Percentiles rank a stretch among this genome's conserved stretches.
Conservation (phyloP, 2,329 filamentous ascomycete genomes). For the Lithohypha guttulata region DNA sequence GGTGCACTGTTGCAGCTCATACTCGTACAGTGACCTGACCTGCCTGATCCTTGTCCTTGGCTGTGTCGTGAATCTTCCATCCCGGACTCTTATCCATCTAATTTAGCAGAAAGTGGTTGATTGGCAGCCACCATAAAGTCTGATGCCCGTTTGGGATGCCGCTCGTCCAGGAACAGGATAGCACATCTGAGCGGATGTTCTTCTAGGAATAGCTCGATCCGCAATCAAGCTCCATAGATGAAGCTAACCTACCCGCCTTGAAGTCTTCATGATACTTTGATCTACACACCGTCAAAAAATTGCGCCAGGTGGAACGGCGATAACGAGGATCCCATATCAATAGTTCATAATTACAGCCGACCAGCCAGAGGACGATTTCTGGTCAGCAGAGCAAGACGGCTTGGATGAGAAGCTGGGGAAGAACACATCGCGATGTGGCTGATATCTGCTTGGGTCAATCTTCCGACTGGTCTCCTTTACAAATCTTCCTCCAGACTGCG, state of each 20-base stretch:
- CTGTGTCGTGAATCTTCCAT: too few relatives aligned
- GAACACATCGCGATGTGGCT: slow-evolving; percentile 2
- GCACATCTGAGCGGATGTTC: background rate
- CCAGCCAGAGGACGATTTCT: slow-evolving; percentile 4
- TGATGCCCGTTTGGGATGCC: slow-evolving; percentile 4
- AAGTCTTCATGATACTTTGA: slow-evolving; percentile 1
- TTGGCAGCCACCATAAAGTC: background rate
- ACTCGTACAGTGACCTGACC: too few relatives aligned
- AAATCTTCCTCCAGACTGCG: slow-evolving; percentile 1
- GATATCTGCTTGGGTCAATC: background rate
- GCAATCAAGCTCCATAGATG: background rate
- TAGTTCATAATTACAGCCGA: too few relatives aligned
- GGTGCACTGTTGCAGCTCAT: too few relatives aligned
- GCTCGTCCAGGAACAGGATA: background rate
- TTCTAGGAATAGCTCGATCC: slow-evolving; percentile 6
- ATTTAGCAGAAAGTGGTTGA: background rate
- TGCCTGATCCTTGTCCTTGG: too few relatives aligned
- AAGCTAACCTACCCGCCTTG: slow-evolving; percentile 7
- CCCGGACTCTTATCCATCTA: background rate
- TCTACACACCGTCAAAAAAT: slow-evolving; percentile 3
- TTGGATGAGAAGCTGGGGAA: slow-evolving; percentile 1
- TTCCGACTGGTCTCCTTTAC: slow-evolving; percentile 6
- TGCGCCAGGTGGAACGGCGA: slow-evolving; percentile 6
- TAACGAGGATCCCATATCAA: too few relatives aligned
- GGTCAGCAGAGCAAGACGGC: background rate